Base-by-base conservation (phyloP, 257 asterid genomes). In the Rhazya stricta region DNA sequence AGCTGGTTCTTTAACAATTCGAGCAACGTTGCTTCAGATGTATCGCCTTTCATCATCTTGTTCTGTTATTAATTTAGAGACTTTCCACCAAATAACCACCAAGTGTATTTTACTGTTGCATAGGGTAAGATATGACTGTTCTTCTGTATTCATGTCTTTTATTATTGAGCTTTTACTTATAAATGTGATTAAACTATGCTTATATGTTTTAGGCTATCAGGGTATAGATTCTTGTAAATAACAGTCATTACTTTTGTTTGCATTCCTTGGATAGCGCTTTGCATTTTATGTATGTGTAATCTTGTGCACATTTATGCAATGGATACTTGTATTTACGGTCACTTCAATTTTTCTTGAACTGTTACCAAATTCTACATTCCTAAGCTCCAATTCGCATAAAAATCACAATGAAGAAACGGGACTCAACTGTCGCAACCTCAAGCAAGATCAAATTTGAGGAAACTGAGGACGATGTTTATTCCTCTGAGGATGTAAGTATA, bases 401-500 rank as follows among this genome's bases (percentile, higher is more conserved):
- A 2, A 36, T 65, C 42, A 6, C 56, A 32, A 74, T 74, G 78
- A 74, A 43, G 57, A 75, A 65, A 37, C 73, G 27, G 15, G 73
- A 65, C 11, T 45, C 32, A 0, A 15, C 48, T 5, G 10, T 46
- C 27, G 46, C 84, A 48, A 69, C 87, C 30, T 80, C 91, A 56
- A 90, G 82, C 75, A 88, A 86, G 82, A 86, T 87, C 67, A 80
- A 41, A 76, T 88, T 90, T 16, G 86, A 83, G 11, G 91, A 87
- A 65, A 76, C n/a, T 9, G 88, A 86, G 41, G 54, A 41, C 10
- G 70, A 74, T 8, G 60, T 29, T 58, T 78, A 84, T 66, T 81
- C 90, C 6, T 87, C 94, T 12, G 91, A 82, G 10, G 91, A 85
- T 3, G 98, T 89, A 77, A 78, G 93, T 50, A 77, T 72, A 1